Evolutionary conservation across 805 yeast genomes (phyloP), one percentile per base, ranked within the genome.

Genomic region (Candida schatavii): DNA sequence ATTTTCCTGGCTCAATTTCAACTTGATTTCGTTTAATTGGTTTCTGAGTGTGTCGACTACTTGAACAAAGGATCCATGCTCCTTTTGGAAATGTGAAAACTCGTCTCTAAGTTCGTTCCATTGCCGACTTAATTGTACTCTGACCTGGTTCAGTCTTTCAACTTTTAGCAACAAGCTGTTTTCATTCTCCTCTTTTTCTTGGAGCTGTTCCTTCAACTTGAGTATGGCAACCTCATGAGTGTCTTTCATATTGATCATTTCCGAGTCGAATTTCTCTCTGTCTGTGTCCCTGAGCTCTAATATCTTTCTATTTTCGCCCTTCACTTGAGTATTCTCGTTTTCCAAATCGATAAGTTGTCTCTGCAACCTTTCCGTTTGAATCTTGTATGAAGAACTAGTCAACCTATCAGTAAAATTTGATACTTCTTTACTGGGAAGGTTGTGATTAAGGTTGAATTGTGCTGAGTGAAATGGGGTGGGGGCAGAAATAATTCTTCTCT

Each of bases 241-340:
- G 14, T 41, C 36, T 25, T 37, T 40, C 15, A 45, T 17, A 2
- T 42, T 20, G 3, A 35, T 20, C 3, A 38, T 19, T 11, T 41
- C 30, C 6, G 37, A 20, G 23, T 34, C 34, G 3, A 21, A 30
- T 20, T 38, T 20, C 13, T 36, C 20, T 14, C 35, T 30, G 11
- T 31, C 35, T 14, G 7, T 7, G 10, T 23, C 11, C 11, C 10
- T 7, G 11, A 23, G 27, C 11, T 31, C 35, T 5, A 17, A 15
- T 10, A 33, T 23, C 3, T 25, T 42, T 22, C 19, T 13, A 23
- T 40, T 40, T 2, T 28, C 37, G 21, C 38, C 27, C 39, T 50
- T 52, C 37, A 53, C 42, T 20, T 39, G 42, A 2, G 39, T 37
- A 33, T 43, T 46, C 25, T 54, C 52, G 3, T 22, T 4, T 35